These are phyloP conservation scores for Corymbia citriodora DNA, from an alignment of 441 rosid species.

Conservation along the genomic window DNA sequence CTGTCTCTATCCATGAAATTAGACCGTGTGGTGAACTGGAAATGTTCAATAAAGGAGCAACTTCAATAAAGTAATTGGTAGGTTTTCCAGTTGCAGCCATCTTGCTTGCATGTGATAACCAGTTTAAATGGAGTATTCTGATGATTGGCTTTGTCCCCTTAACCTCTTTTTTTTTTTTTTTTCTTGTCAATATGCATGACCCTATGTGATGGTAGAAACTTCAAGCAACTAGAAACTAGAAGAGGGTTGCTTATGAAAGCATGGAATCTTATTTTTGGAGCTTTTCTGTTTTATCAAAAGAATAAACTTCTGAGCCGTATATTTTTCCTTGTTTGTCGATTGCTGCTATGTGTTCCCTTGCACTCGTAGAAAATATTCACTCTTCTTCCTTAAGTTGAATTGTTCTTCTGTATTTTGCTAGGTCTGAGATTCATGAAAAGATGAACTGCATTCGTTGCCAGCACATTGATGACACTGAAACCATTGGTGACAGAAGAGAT, in stretches of 20 bases:
- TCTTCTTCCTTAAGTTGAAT: neutral
- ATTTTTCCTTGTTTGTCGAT: neutral
- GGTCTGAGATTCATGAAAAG: constrained; percentile 97
- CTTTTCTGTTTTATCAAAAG: neutral
- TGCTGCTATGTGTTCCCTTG: neutral
- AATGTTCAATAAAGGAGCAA: neutral
- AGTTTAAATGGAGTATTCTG: neutral
- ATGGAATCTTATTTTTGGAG: neutral
- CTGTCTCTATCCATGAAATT: neutral
- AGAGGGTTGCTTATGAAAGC: neutral
- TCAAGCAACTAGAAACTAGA: neutral
- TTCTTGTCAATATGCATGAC: neutral
- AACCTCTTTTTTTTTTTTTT: neutral
- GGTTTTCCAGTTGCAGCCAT: neutral
- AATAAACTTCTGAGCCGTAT: neutral
- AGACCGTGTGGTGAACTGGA: neutral
- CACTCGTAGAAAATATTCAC: neutral
- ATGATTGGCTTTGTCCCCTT: neutral
- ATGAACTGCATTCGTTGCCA: constrained; percentile 79
- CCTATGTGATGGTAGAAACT: neutral
- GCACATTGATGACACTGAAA: constrained; percentile 24
- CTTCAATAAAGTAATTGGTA: neutral
- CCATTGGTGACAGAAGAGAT: constrained; percentile 24
- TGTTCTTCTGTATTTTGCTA: constrained; percentile 3
- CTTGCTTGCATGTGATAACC: neutral